These are phyloP conservation scores for Syzygium syzygioides DNA, from an alignment of 441 rosid species.

Conservation along the genomic window DNA sequence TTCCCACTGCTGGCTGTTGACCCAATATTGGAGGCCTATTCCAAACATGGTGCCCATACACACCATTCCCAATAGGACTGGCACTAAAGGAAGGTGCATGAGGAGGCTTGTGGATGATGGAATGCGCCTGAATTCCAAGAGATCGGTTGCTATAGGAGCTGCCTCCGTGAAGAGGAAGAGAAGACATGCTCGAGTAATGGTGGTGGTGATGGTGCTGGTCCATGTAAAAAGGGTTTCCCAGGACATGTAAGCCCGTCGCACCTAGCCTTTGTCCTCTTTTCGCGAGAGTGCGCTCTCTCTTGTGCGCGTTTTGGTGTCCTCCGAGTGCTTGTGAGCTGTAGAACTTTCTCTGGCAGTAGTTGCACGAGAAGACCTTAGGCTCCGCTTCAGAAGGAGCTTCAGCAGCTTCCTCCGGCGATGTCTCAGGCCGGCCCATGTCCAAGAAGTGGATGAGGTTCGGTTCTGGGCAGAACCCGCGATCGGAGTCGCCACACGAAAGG, in stretches of 20 bases:
- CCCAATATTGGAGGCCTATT: conserved; percentile 33
- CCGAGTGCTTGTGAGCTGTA: conserved; percentile 90
- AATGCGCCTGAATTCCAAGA: conserved; percentile 70
- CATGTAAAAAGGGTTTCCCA: conserved; percentile 34
- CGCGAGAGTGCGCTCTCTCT: conserved; percentile 70
- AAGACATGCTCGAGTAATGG: conserved; percentile 39
- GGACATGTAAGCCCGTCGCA: conserved; percentile 30
- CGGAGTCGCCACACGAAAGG: conserved; percentile 21
- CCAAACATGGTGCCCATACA: conserved; percentile 30
- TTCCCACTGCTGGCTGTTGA: conserved; percentile 59
- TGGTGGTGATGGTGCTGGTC: conserved; percentile 17
- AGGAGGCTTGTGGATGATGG: conserved; percentile 54
- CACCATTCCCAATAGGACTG: conserved; percentile 24
- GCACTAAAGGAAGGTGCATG: conserved; percentile 12
- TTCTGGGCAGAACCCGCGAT: conserved; percentile 38
- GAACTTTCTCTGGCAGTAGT: conserved; percentile 78
- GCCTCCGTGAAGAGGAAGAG: conserved; percentile 47
- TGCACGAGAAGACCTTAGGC: conserved; percentile 70
- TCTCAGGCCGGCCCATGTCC: not conserved
- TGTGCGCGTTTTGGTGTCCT: conserved; percentile 93
- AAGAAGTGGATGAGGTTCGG: conserved; percentile 61
- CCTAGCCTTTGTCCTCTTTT: conserved; percentile 57
- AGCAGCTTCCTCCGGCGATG: not conserved
- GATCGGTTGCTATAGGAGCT: conserved; percentile 27
- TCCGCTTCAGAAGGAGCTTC: conserved; percentile 25